Percentiles rank a stretch among this genome's conserved stretches.
Conservation (phyloP, 129 eudicot species). For the Centella asiatica region DNA sequence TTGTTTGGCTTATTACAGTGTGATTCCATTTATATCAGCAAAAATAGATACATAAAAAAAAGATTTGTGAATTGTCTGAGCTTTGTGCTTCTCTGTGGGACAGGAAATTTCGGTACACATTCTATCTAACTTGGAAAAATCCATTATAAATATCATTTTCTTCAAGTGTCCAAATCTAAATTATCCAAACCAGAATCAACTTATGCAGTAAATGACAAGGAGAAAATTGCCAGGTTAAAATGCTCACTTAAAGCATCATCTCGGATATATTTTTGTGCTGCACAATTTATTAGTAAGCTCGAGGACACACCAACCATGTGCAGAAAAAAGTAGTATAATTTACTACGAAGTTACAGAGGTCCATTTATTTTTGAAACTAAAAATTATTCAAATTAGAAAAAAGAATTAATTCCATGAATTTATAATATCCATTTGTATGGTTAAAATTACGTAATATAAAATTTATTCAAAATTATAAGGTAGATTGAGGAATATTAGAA, state of each 20-base stretch:
- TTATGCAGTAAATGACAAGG: background rate
- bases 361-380: too few species aligned
- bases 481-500: too few species aligned
- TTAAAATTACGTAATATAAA: too few species aligned
- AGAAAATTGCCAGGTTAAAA: background rate
- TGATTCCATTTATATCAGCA: slow-evolving; percentile 23
- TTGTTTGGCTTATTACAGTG: slow-evolving; percentile 5
- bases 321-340: too few species aligned
- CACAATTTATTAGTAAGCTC: background rate
- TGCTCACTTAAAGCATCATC: background rate
- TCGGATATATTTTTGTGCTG: background rate
- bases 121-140: background rate
- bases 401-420: too few species aligned
- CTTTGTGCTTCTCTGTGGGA: slow-evolving; percentile 1
- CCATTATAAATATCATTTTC: background rate
- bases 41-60: background rate
- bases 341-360: too few species aligned
- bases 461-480: too few species aligned
- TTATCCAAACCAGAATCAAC: background rate
- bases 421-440: too few species aligned
- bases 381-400: too few species aligned
- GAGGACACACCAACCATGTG: too few species aligned
- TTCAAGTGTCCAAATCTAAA: background rate
- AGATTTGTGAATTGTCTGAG: slow-evolving; percentile 10
- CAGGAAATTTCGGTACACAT: slow-evolving; percentile 1